These are phyloP conservation scores for Pluteus cervinus DNA, from an alignment of 768 basidiomycete genomes.

Conservation along the genomic window DNA sequence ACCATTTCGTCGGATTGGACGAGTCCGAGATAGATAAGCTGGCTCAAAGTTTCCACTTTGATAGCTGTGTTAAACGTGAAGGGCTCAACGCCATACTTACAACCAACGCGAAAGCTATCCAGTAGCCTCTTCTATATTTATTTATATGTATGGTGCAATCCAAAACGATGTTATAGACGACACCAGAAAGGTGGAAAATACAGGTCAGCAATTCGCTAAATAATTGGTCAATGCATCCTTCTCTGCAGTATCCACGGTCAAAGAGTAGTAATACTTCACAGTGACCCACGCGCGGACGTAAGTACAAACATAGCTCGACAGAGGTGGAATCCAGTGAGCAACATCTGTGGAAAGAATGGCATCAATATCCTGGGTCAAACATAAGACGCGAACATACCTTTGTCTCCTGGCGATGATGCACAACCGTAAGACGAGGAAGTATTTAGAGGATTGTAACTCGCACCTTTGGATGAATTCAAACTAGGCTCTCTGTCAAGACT, in stretches of 20 bases:
- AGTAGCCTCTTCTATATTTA: no score
- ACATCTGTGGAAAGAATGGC: conserved; percentile 24
- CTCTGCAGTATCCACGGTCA: conserved; percentile 46
- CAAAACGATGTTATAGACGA: no score
- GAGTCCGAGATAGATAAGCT: conserved; percentile 62
- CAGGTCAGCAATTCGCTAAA: no score
- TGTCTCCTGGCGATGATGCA: conserved; percentile 30
- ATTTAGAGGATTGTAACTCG: no score
- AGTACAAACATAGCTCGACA: conserved; percentile 42
- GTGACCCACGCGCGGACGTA: conserved; percentile 50
- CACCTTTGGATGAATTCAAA: no score
- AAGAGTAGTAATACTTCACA: conserved; percentile 43
- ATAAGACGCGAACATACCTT: conserved; percentile 12
- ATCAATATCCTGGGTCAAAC: not conserved
- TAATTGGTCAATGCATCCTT: conserved; percentile 35
- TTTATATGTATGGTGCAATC: no score
- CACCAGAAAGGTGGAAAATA: no score
- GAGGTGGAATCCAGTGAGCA: conserved; percentile 46
- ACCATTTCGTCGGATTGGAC: conserved; percentile 55
- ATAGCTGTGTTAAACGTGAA: conserved; percentile 62
- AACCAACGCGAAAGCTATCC: conserved; percentile 30
- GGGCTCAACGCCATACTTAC: conserved; percentile 54
- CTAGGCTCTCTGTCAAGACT: conserved; percentile 8
- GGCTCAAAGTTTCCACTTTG: conserved; percentile 70
- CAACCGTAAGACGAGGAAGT: no score